A percentile compares a stretch with the other conserved stretches of the same genome.
phyloP scores from a whole-genome alignment of 805 yeast species.

The Blastobotrys parvus region DNA sequence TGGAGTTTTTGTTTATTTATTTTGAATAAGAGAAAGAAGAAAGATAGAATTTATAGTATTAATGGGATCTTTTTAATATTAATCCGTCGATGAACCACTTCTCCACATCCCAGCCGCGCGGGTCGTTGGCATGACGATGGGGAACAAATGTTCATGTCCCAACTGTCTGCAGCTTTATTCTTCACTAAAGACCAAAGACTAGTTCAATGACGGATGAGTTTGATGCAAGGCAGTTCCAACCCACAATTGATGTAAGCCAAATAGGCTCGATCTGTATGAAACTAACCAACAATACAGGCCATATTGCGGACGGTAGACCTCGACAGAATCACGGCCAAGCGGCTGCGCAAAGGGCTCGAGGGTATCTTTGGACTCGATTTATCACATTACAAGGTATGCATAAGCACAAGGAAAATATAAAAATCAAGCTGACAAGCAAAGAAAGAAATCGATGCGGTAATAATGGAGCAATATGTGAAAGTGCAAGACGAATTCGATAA shows the following conservation, averaged over 20 bases:
- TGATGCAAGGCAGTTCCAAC: constrained; percentile 34
- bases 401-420: too few relatives aligned
- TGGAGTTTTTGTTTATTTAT: not conserved
- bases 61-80: too few relatives aligned
- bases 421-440: too few relatives aligned
- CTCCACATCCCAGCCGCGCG: not conserved
- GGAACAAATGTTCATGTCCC: not conserved
- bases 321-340: constrained; percentile 61
- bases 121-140: not conserved
- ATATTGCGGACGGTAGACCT: constrained; percentile 63
- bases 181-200: too few relatives aligned
- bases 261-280: too few relatives aligned
- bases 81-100: too few relatives aligned
- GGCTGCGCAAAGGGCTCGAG: constrained; percentile 63
- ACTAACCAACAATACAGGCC: constrained; percentile 36
- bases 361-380: constrained; percentile 55
- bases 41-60: not conserved
- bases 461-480: constrained; percentile 48
- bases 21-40: too few relatives aligned
- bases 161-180: not conserved
- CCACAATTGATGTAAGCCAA: constrained; percentile 54
- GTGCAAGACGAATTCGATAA: constrained; percentile 35
- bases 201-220: not conserved
- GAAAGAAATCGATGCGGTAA: constrained; percentile 51
- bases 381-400: constrained; percentile 34